phyloP scores from a whole-genome alignment of 305 asterid genomes.

The Stenogyne calaminthoides region DNA sequence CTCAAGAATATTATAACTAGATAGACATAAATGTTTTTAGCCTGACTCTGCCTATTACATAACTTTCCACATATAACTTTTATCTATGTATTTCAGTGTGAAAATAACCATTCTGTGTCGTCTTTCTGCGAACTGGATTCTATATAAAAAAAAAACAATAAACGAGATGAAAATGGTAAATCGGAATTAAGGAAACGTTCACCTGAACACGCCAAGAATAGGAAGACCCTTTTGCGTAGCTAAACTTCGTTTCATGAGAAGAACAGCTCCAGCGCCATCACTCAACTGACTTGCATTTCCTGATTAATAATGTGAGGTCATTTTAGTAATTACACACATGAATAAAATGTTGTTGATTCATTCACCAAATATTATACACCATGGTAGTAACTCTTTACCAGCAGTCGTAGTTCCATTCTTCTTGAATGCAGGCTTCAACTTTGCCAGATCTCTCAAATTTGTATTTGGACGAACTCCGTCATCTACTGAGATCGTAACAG shows the following conservation, averaged over 20 bases:
- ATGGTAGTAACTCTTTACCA: constrained; percentile 44
- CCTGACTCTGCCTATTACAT: neutral
- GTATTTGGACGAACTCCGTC: constrained; percentile 85
- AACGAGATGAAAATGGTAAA: neutral
- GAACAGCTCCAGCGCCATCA: constrained; percentile 98
- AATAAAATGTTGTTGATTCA: constrained; percentile 1
- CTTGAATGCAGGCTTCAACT: constrained; percentile 90
- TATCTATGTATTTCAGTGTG: constrained; percentile 6
- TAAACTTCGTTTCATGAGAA: constrained; percentile 86
- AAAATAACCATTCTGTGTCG: neutral
- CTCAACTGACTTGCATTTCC: constrained; percentile 89
- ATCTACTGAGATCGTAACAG: constrained; percentile 67
- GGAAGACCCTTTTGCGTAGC: constrained; percentile 82
- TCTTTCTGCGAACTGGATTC: neutral
- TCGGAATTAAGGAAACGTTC: neutral
- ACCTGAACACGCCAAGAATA: constrained; percentile 89
- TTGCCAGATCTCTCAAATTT: constrained; percentile 64
- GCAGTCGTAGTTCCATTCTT: constrained; percentile 89
- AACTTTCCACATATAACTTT: neutral
- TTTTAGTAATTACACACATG: constrained; percentile 16
- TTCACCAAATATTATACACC: neutral
- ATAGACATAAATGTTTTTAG: neutral
- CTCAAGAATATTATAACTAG: neutral
- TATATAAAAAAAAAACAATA: neutral
- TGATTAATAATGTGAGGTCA: constrained; percentile 29